phyloP scores from a whole-genome alignment of 2,329 filamentous ascomycete species.

The Penicillium aurantiogriseum region DNA sequence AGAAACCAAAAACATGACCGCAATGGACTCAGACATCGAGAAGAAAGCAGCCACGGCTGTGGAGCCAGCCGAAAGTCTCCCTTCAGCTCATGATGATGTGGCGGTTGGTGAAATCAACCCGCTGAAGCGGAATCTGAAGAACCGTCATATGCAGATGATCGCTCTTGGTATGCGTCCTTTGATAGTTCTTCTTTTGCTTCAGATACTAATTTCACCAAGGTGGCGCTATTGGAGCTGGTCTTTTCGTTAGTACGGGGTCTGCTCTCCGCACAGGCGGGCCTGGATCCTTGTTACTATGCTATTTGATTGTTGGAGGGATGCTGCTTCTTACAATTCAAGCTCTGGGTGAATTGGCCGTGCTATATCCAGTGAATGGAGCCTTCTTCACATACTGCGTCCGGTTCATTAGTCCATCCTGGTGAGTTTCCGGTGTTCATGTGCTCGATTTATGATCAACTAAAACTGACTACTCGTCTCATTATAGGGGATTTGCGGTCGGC shows the following conservation, averaged over 20 bases:
- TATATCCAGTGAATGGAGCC: slow-evolving; percentile 62
- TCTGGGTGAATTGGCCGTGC: slow-evolving; percentile 60
- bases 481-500: slow-evolving; percentile 47
- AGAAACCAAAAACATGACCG: slow-evolving; percentile 8
- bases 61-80: slow-evolving; percentile 5
- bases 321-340: slow-evolving; percentile 60
- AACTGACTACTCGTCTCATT: neutral
- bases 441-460: neutral
- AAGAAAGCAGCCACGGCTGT: slow-evolving; percentile 14
- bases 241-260: slow-evolving; percentile 42
- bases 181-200: neutral
- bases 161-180: slow-evolving; percentile 32
- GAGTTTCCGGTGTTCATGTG: neutral
- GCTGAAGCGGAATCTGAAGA: slow-evolving; percentile 31
- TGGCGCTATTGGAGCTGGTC: slow-evolving; percentile 42
- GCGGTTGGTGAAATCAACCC: slow-evolving; percentile 17
- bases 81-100: neutral
- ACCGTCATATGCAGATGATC: slow-evolving; percentile 43
- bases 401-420: slow-evolving; percentile 61
- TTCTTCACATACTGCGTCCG: slow-evolving; percentile 62
- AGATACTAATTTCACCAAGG: slow-evolving; percentile 15
- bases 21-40: slow-evolving; percentile 15
- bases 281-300: slow-evolving; percentile 40
- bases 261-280: slow-evolving; percentile 40
- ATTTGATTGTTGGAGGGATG: slow-evolving; percentile 57